Evolutionary conservation across 1,284 basidiomycete species (phyloP), one percentile per base, ranked within the genome.

Genomic region (Phenoliferia sp.): DNA sequence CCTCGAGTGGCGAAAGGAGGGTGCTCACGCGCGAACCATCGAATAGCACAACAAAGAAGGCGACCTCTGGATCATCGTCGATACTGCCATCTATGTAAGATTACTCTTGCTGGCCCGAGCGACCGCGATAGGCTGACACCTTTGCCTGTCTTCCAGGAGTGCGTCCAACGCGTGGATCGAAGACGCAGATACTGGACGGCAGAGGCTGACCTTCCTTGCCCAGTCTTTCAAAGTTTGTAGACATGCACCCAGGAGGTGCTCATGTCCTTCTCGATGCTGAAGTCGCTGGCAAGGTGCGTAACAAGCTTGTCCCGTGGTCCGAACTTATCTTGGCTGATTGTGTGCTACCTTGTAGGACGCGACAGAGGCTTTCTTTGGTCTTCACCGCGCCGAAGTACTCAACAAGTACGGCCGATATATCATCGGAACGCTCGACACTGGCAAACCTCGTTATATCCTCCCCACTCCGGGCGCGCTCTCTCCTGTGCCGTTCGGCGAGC

Each of bases 31-130:
- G 22, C 44, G 50, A 62, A 15, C 9, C 54, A 1, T 9, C 3
- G 44, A 36, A 15, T 71, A 91, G 89, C 90, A 92, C 80, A 88
- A 89, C 82, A 87, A 85, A 76, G 83, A 85, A 71, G 88, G 86
- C 36, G 86, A 90, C 78, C 78, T 92, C 70, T 94, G 90, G 90
- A 81, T 92, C 72, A 84, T 92, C 69, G 84, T 94, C 73, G 91
- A 94, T 78, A 84, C 87, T 28, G 88, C 87, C 75, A 90, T 94
- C 34, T 93, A 88, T 79, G 88, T 92, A 78, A 48, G 63, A 55
- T 9, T 9, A 16, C 31, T n/a, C 15, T 16, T 36, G 35, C 34
- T 59, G 22, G 16, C 19, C 32, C 32, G 3, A 28, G 34, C 10
- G 26, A 3, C 2, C 29, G 48, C 0, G 22, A 52, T 12, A 12